phyloP scores from a whole-genome alignment of 495 filamentous ascomycete genomes.

The Xylaria acuta region DNA sequence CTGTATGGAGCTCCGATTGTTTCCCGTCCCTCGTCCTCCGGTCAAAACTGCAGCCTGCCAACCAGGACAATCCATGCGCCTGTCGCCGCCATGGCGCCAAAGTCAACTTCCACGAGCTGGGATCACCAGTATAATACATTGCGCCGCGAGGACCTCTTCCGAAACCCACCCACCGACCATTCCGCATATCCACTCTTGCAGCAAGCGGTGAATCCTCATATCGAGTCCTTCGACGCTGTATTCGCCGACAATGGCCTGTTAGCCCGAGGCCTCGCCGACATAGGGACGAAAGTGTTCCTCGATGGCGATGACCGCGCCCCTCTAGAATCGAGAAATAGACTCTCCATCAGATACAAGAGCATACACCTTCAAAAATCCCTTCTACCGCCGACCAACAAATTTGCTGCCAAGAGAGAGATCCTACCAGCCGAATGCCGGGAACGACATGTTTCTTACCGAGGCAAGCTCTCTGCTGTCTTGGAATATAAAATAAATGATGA shows the following conservation, averaged over 20 bases:
- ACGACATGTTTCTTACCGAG: slow-evolving; percentile 89
- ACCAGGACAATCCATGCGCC: slow-evolving; percentile 26
- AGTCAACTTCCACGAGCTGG: slow-evolving; percentile 69
- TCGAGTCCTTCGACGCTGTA: slow-evolving; percentile 95
- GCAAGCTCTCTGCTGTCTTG: slow-evolving; percentile 78
- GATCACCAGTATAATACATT: slow-evolving; percentile 80
- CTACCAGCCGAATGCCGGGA: slow-evolving; percentile 93
- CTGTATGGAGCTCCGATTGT: neutral
- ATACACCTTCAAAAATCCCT: slow-evolving; percentile 78
- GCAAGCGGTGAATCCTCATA: slow-evolving; percentile 82
- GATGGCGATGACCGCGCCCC: slow-evolving; percentile 71
- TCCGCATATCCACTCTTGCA: slow-evolving; percentile 88
- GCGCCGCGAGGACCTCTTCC: slow-evolving; percentile 84
- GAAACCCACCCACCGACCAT: slow-evolving; percentile 82
- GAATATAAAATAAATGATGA: slow-evolving; percentile 87
- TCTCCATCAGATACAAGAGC: slow-evolving; percentile 76
- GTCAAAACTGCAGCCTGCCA: neutral
- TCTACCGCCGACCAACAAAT: slow-evolving; percentile 80
- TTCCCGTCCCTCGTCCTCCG: neutral
- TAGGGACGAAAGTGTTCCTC: slow-evolving; percentile 85
- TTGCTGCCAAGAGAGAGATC: slow-evolving; percentile 75
- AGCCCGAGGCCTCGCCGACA: slow-evolving; percentile 79
- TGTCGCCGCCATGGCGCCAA: slow-evolving; percentile 61
- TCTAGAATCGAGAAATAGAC: slow-evolving; percentile 66
- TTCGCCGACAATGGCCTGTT: slow-evolving; percentile 73